These are phyloP conservation scores for Cudoniella acicularis DNA, from an alignment of 495 filamentous ascomycete genomes.

Conservation along the genomic window DNA sequence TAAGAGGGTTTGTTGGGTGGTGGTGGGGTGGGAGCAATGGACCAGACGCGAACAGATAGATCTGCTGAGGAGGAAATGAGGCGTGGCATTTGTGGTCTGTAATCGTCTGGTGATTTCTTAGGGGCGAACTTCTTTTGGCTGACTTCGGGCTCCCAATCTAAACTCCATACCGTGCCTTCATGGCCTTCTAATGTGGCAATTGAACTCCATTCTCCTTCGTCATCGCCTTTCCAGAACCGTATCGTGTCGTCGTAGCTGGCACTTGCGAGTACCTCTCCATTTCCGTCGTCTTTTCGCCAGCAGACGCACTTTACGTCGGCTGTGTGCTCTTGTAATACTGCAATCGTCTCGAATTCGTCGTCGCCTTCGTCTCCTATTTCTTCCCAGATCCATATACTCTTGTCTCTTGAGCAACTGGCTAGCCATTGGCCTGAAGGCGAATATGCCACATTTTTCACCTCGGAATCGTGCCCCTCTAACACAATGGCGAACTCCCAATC, in stretches of 20 bases:
- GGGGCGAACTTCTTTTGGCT: slow-evolving; percentile 23
- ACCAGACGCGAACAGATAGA: slow-evolving; percentile 72
- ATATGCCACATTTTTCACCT: slow-evolving; percentile 86
- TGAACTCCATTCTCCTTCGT: slow-evolving; percentile 84
- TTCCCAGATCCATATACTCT: slow-evolving; percentile 99
- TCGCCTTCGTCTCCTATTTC: slow-evolving; percentile 72
- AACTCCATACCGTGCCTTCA: slow-evolving; percentile 77
- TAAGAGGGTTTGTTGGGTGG: slow-evolving; percentile 27
- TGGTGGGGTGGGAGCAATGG: slow-evolving; percentile 32
- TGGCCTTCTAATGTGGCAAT: slow-evolving; percentile 79
- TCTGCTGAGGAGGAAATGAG: slow-evolving; percentile 80
- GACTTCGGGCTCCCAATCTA: slow-evolving; percentile 69
- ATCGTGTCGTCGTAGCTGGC: slow-evolving; percentile 91
- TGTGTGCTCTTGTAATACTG: slow-evolving; percentile 88
- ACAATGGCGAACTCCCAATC: slow-evolving; percentile 87
- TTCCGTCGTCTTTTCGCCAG: slow-evolving; percentile 75
- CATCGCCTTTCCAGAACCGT: slow-evolving; percentile 82
- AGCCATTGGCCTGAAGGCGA: slow-evolving; percentile 74
- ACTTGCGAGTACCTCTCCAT: slow-evolving; percentile 68
- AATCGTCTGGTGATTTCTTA: slow-evolving; percentile 15
- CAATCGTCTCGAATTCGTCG: slow-evolving; percentile 94
- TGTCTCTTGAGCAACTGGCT: slow-evolving; percentile 87
- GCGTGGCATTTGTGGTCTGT: slow-evolving; percentile 41
- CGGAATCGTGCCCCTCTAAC: slow-evolving; percentile 88
- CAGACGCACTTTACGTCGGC: slow-evolving; percentile 91